Conservation (phyloP, 371 early-diverging fungal genomes). For the Mucor mucedo region DNA sequence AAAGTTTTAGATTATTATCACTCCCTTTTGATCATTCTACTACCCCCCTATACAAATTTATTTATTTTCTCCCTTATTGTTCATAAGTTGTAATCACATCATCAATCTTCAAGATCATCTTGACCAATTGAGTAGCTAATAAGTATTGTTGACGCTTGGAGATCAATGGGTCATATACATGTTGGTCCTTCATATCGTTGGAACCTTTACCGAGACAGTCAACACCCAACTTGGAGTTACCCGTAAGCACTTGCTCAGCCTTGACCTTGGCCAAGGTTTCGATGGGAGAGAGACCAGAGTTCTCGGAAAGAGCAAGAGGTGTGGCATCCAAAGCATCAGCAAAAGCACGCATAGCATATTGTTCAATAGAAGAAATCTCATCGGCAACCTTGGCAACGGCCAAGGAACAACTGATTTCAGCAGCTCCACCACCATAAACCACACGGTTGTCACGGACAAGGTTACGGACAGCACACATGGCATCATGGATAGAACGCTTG, state of each 20-base stretch:
- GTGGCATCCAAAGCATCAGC: slow-evolving; percentile 96
- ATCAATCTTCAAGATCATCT: slow-evolving; percentile 97
- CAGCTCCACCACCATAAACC: slow-evolving; percentile 99
- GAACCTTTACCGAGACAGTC: slow-evolving; percentile 94
- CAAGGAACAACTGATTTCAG: slow-evolving; percentile 96
- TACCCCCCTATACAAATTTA: neutral
- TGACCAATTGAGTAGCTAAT: slow-evolving; percentile 98
- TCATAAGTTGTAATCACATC: slow-evolving; percentile 79
- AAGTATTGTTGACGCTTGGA: slow-evolving; percentile 98
- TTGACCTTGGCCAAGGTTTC: slow-evolving; percentile 94
- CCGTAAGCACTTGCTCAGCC: slow-evolving; percentile 88
- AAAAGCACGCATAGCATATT: slow-evolving; percentile 98
- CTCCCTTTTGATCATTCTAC: neutral
- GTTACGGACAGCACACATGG: slow-evolving; percentile 99
- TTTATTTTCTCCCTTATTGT: slow-evolving; percentile 9
- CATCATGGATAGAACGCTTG: slow-evolving; percentile 99
- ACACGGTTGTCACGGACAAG: slow-evolving; percentile 96
- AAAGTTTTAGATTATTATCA: neutral
- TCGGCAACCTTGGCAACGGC: slow-evolving; percentile 95
- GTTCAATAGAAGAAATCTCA: slow-evolving; percentile 90
- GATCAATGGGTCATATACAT: slow-evolving; percentile 98
- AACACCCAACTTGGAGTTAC: slow-evolving; percentile 91
- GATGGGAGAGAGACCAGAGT: slow-evolving; percentile 97
- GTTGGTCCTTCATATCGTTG: slow-evolving; percentile 96
- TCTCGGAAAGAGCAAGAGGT: slow-evolving; percentile 97